Percentiles rank a stretch among this genome's conserved stretches.
These are phyloP conservation scores for Basipetospora chlamydospora DNA, from an alignment of 2,329 filamentous ascomycete species.

Conservation along the genomic window DNA sequence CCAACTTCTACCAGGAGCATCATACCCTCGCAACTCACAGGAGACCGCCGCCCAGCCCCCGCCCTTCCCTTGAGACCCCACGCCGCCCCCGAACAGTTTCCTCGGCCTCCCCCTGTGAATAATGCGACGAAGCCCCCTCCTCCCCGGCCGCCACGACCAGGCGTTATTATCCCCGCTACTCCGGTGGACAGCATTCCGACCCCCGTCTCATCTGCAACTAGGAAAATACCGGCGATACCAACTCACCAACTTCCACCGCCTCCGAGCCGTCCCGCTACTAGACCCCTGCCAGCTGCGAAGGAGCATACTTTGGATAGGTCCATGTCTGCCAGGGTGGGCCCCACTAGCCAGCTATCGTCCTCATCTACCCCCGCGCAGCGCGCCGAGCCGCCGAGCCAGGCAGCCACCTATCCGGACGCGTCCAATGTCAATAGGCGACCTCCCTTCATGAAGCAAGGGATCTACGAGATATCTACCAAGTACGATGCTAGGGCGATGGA, in stretches of 20 bases:
- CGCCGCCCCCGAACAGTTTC: slow-evolving; percentile 16
- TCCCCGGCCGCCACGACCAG: slow-evolving; percentile 12
- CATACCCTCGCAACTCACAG: slow-evolving; percentile 24
- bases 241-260: slow-evolving; percentile 9
- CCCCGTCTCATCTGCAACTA: slow-evolving; percentile 10
- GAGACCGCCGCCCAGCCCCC: slow-evolving; percentile 30
- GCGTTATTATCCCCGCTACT: neutral
- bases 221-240: no score
- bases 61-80: slow-evolving; percentile 34
- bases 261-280: slow-evolving; percentile 13
- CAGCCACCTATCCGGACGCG: slow-evolving; percentile 65
- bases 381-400: slow-evolving; percentile 30
- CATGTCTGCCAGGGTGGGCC: no score
- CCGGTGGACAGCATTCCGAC: slow-evolving; percentile 10
- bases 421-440: slow-evolving; percentile 74
- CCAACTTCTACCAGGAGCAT: slow-evolving; percentile 15
- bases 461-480: slow-evolving; percentile 65
- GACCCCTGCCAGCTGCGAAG: neutral
- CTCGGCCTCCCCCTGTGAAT: slow-evolving; percentile 9
- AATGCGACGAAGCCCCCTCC: slow-evolving; percentile 15
- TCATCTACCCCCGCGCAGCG: neutral
- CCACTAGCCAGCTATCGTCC: no score
- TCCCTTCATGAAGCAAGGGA: slow-evolving; percentile 57
- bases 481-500: slow-evolving; percentile 81
- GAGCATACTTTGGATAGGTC: neutral